Percentiles rank a stretch among this genome's conserved stretches.
These are phyloP conservation scores for Buxus sempervirens DNA, from an alignment of 164 flowering plant genomes.

Conservation along the genomic window DNA sequence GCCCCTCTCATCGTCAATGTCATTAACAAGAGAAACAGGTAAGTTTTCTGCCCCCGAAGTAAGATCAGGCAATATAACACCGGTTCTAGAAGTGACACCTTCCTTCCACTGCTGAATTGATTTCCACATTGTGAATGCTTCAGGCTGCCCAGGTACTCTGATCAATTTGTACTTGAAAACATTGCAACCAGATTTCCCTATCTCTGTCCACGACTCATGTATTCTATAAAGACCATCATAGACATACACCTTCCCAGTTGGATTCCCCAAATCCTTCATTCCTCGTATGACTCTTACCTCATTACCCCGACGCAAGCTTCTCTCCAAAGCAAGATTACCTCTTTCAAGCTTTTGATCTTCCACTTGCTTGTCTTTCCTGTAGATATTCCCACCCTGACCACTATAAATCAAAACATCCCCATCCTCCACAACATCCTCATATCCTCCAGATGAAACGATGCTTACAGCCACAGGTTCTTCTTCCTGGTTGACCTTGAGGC, in stretches of 20 bases:
- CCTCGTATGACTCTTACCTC: constrained; percentile 55
- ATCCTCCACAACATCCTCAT: constrained; percentile 47
- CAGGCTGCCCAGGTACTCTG: constrained; percentile 48
- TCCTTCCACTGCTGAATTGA: constrained; percentile 41
- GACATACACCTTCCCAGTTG: constrained; percentile 33
- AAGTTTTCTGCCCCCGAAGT: constrained; percentile 45
- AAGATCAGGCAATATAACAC: constrained; percentile 40
- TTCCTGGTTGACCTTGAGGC: constrained; percentile 24
- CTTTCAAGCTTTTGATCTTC: constrained; percentile 57
- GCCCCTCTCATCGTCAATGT: constrained; percentile 50
- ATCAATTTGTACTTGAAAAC: constrained; percentile 47
- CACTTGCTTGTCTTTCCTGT: constrained; percentile 22
- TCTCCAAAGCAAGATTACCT: constrained; percentile 61
- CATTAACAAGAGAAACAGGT: constrained; percentile 56
- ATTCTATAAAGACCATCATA: constrained; percentile 60
- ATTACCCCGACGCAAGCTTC: constrained; percentile 40
- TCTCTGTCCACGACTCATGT: constrained; percentile 51
- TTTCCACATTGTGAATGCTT: constrained; percentile 45
- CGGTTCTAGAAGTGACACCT: constrained; percentile 25
- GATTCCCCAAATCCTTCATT: constrained; percentile 28
- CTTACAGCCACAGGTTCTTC: constrained; percentile 51
- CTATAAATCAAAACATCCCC: constrained; percentile 45
- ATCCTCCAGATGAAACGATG: constrained; percentile 55
- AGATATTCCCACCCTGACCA: constrained; percentile 50
- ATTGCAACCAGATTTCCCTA: constrained; percentile 40